phyloP scores from a whole-genome alignment of 139 green algal species.

The Chlorella ohadii region DNA sequence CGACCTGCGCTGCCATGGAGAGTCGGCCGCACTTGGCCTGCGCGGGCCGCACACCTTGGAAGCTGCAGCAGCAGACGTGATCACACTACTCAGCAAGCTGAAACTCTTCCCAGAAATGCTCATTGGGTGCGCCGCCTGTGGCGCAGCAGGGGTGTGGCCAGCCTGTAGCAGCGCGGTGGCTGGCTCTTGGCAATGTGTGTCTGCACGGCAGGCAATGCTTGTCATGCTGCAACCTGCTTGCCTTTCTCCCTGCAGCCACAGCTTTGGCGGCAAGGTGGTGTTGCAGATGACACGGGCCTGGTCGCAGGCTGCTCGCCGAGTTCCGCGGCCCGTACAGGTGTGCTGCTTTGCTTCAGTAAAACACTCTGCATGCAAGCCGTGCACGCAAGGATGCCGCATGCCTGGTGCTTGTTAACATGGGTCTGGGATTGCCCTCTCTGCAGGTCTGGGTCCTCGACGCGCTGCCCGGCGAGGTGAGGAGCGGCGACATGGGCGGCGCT shows the following conservation, averaged over 20 bases:
- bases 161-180: too few species aligned
- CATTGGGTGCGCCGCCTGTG: conserved; percentile 69
- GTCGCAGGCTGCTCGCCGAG: conserved; percentile 35
- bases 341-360: too few species aligned
- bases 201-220: too few species aligned
- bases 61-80: conserved; percentile 74
- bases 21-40: conserved; percentile 60
- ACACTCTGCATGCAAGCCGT: too few species aligned
- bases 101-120: conserved; percentile 90
- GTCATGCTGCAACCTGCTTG: too few species aligned
- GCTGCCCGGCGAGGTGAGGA: conserved; percentile 82
- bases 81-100: conserved; percentile 78
- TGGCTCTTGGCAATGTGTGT: too few species aligned
- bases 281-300: conserved; percentile 94
- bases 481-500: conserved; percentile 46
- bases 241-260: conserved; percentile 56
- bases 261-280: conserved; percentile 93
- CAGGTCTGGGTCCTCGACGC: conserved; percentile 94
- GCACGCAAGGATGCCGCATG: too few species aligned
- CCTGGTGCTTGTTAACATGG: too few species aligned
- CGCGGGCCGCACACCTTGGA: conserved; percentile 67
- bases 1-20: conserved; percentile 94
- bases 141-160: too few species aligned
- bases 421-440: too few species aligned
- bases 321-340: conserved; percentile 89